Conservation (phyloP, 2,329 filamentous ascomycete genomes). For the Davidsoniella virescens region DNA sequence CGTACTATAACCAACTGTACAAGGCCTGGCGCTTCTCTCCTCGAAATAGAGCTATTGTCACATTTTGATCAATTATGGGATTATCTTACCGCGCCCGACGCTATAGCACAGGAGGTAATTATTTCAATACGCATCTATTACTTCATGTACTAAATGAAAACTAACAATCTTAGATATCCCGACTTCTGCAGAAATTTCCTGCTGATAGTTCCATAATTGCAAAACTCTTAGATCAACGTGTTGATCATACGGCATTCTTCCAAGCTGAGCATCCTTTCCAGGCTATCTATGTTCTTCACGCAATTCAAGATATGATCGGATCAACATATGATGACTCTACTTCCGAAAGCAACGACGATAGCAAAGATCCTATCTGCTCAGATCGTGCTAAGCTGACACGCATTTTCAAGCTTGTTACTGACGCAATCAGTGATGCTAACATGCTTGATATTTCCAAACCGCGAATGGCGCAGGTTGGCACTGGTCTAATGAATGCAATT, state of each 20-base stretch:
- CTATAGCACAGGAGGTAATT: conserved; percentile 47
- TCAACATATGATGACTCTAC: no score
- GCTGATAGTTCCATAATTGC: conserved; percentile 46
- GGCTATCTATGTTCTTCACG: conserved; percentile 55
- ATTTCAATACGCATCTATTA: conserved; percentile 11
- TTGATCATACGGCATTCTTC: conserved; percentile 41
- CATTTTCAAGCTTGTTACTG: conserved; percentile 37
- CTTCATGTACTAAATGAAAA: conserved; percentile 13
- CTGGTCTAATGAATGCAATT: conserved; percentile 10
- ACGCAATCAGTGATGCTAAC: conserved; percentile 42
- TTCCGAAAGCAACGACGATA: no score
- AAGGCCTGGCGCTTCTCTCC: conserved; percentile 36
- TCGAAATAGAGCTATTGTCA: conserved; percentile 65
- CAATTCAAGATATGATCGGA: conserved; percentile 45
- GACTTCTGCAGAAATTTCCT: conserved; percentile 54
- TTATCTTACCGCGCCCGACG: conserved; percentile 59
- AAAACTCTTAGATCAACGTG: conserved; percentile 32
- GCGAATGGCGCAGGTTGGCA: neutral
- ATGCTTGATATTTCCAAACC: conserved; percentile 25
- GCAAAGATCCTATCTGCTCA: no score
- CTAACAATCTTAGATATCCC: conserved; percentile 39
- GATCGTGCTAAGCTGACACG: conserved; percentile 19
- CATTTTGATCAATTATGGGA: conserved; percentile 76
- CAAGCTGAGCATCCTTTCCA: conserved; percentile 54
- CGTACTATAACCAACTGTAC: conserved; percentile 25